Evolutionary conservation across 495 filamentous ascomycete genomes (phyloP), one percentile per base, ranked within the genome.

Genomic region (Apodospora peruviana): DNA sequence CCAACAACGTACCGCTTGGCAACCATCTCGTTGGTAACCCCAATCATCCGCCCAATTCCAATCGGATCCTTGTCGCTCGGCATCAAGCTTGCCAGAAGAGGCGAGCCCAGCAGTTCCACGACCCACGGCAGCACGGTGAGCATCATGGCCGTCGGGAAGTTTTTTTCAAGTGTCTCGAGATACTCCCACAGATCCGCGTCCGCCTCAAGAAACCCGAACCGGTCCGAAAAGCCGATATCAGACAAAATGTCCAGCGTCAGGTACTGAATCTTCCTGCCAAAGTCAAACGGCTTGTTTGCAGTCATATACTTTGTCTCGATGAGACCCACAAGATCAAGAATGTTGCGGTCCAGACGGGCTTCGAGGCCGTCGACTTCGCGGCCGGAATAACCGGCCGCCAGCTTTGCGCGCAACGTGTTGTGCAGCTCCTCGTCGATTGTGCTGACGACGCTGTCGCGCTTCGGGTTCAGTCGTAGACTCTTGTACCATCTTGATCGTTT

Each of bases 171-270:
- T 3, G 50, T 42, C 16, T 42, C 39, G 22, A 57, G 50, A 16
- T 40, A 36, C 14, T 45, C 47, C 40, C 42, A 39, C 8, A 72
- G 55, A 50, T 79, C 75, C 1, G 47, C 49, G 47, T 77, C 72
- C 18, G 39, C 57, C 11, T 52, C 58, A 10, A 71, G 40, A 42
- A 62, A 67, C 24, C 69, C 69, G 42, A 71, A 70, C 1, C 64
- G 46, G 37, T 63, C 50, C 5, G 66, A 63, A 43, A 70, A 74
- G 8, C 63, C 64, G 5, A 74, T 45, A 24, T 62, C 62, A 1
- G 66, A 61, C 43, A 66, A 71, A 3, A 68, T 57, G 47, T 74
- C 71, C 19, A 70, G 58, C 4, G 68, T 70, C 48, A 71, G 64
- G 53, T 58, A 72, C n/a, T 56, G 53, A 1, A 61, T 56, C 7